phyloP scores from a whole-genome alignment of 495 filamentous ascomycete genomes.

The Neurospora sublineolata region DNA sequence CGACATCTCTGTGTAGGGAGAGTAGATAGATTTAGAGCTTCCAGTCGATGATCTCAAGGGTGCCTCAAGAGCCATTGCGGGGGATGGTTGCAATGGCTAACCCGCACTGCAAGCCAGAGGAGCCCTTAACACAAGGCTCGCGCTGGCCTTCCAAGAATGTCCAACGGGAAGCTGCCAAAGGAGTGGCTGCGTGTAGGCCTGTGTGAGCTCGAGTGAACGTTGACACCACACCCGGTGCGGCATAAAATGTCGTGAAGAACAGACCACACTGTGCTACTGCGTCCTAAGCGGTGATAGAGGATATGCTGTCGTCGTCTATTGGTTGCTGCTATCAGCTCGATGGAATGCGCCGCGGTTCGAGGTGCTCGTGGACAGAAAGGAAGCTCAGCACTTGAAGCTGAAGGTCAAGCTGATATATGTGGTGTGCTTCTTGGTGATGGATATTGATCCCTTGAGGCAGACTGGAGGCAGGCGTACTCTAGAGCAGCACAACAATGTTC shows the following conservation, averaged over 20 bases:
- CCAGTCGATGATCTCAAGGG: constrained; percentile 42
- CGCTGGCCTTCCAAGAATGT: background rate
- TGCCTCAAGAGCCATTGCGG: constrained; percentile 48
- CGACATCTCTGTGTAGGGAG: constrained; percentile 47
- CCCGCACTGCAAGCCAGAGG: background rate
- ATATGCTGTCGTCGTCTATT: background rate
- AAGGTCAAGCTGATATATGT: background rate
- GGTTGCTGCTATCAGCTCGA: background rate
- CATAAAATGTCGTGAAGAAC: background rate
- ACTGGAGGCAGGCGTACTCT: background rate
- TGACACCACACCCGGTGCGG: background rate
- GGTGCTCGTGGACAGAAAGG: background rate
- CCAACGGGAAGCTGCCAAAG: background rate
- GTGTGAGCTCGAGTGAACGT: background rate
- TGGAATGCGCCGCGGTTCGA: background rate
- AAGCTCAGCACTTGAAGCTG: background rate
- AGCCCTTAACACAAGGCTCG: background rate
- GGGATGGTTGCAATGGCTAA: background rate
- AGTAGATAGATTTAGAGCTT: constrained; percentile 47
- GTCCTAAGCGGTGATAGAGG: background rate
- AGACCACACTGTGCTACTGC: background rate
- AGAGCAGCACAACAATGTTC: background rate
- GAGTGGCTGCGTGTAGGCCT: background rate
- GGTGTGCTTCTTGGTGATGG: background rate
- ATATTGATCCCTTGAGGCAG: background rate